Conservation (phyloP, 73 alveolate genomes). For the Vitrella brassicaformis region DNA sequence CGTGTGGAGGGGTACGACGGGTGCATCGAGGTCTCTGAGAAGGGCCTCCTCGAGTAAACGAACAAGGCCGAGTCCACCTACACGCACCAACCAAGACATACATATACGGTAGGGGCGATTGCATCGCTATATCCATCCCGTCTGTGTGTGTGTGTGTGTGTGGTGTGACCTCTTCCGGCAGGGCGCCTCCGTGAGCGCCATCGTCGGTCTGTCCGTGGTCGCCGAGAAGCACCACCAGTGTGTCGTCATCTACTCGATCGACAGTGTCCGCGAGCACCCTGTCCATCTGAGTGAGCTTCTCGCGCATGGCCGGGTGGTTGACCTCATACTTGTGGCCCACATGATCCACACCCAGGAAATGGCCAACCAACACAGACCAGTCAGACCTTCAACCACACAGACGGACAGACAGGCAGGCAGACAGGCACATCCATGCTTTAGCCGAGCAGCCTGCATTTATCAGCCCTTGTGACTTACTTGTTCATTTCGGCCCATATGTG, state of each 20-base stretch:
- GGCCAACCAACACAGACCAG: constrained; percentile 39
- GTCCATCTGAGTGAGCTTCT: constrained; percentile 44
- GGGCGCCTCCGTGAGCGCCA: constrained; percentile 65
- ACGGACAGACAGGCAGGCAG: too few relatives aligned
- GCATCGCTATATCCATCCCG: too few relatives aligned
- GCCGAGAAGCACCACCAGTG: constrained; percentile 46
- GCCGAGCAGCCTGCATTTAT: constrained; percentile 27
- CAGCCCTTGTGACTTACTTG: constrained; percentile 3
- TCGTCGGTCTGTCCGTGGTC: constrained; percentile 72
- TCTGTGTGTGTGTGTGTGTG: too few relatives aligned
- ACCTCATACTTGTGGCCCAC: constrained; percentile 57
- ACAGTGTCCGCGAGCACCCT: constrained; percentile 21
- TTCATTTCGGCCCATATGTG: not conserved
- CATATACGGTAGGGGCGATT: not conserved
- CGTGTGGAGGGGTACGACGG: not conserved
- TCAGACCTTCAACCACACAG: constrained; percentile 14
- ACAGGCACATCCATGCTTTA: constrained; percentile 57
- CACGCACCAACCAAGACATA: not conserved
- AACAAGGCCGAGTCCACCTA: not conserved
- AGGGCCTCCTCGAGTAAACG: not conserved
- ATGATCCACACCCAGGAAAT: constrained; percentile 65
- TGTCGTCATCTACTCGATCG: constrained; percentile 30
- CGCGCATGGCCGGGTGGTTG: constrained; percentile 26
- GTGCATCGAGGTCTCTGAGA: not conserved
- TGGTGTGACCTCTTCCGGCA: not conserved